Base-by-base conservation (phyloP, 176 grass and related monocot genomes). In the Cocos nucifera region DNA sequence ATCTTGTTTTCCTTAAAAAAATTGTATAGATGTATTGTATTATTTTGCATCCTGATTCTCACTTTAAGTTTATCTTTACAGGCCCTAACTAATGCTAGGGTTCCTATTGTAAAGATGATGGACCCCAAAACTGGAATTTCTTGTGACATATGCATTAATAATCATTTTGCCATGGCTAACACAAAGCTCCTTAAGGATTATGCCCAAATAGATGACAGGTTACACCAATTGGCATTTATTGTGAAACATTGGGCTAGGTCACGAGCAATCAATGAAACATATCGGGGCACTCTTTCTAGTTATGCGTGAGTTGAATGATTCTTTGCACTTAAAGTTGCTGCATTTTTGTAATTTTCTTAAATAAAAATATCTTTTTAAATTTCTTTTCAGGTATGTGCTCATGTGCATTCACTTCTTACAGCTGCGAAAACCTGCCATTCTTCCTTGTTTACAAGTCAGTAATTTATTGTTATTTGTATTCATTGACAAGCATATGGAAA, bases 361-460 rank as follows among this genome's bases (percentile, higher is more conserved):
- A 32, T 51, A 62, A 17, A 26, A 56, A 5, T 72, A 3, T 15
- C 5, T 15, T 5, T 12, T 75, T 5, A 76, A 67, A 55, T 66
- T 17, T 19, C 30, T 61, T 60, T 78, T 53, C 62, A 89, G 81
- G 30, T 89, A 89, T 61, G 86, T 81, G 74, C 29, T 89, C 9
- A 81, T 89, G 86, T 84, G 86, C 70, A 89, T 89, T 29, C 61
- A 63, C 63, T 89, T 89, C 74, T 64, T 84, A 69, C 81, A 89
- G 58, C 74, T 64, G n/a, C 21, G 77, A 6, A 63, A 75, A 54
- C 86, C 86, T 22, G 76, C 75, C 49, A 81, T 89, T 77, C 73
- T 84, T n/a, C 80, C 80, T 48, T 84, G 86, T 56, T 74, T 89
- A 19, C 86, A 89, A 80, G 86, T 84, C 6, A 39, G 58, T 71